Evolutionary conservation across 2,329 filamentous ascomycete genomes (phyloP).

Genomic region (Penicillium sp.): DNA sequence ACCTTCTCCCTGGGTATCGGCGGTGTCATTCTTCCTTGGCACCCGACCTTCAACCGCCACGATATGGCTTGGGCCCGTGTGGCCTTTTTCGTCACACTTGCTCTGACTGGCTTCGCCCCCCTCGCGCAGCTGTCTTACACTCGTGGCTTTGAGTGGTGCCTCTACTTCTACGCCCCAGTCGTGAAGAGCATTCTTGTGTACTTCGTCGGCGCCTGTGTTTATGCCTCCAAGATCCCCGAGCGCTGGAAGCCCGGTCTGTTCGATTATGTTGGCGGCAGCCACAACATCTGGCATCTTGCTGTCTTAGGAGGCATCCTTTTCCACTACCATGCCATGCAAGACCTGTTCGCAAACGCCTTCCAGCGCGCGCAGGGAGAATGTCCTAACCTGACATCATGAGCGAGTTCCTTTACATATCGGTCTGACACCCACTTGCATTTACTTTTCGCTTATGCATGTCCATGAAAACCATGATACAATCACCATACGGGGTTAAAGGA

Average conservation of each 20-base stretch:
- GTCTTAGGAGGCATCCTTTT: constrained; percentile 96
- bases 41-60: constrained; percentile 86
- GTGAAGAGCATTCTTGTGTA: constrained; percentile 86
- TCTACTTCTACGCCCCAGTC: constrained; percentile 85
- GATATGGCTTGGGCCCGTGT: constrained; percentile 95
- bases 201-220: constrained; percentile 77
- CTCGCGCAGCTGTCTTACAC: constrained; percentile 79
- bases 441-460: constrained; percentile 1
- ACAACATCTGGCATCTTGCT: constrained; percentile 97
- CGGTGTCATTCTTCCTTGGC: constrained; percentile 92
- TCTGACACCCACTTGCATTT: constrained; percentile 4
- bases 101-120: constrained; percentile 84
- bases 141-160: constrained; percentile 76
- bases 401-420: neutral
- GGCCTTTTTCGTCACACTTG: constrained; percentile 84
- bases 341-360: constrained; percentile 83
- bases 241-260: constrained; percentile 90
- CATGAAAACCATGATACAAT: constrained; percentile 6
- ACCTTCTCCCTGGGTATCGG: constrained; percentile 80
- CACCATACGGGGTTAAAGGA: neutral
- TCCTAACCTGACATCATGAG: constrained; percentile 30
- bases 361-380: constrained; percentile 59
- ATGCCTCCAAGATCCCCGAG: constrained; percentile 90
- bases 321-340: constrained; percentile 94
- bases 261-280: constrained; percentile 91